Evolutionary conservation across 2,329 filamentous ascomycete species (phyloP), one percentile per base, ranked within the genome.

Genomic region (Tolypocladium paradoxum): DNA sequence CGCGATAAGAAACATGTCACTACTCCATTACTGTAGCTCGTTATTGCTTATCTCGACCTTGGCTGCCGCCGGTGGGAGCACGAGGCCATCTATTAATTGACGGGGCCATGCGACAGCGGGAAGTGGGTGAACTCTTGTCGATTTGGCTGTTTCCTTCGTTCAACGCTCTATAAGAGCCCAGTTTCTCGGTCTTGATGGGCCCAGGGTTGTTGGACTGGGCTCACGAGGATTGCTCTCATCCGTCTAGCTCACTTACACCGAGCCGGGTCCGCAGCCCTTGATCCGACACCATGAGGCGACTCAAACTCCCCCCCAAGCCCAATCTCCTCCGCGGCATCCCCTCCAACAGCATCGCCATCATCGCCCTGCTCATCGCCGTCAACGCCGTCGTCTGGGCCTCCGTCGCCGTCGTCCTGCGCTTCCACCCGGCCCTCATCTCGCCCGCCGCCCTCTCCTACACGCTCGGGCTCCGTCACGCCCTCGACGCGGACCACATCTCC

Each of bases 391-490:
- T 82, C 46, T 85, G 82, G 82, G 71, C 73, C 50, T 72, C 70
- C 18, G 71, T 73, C 27, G 81, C 72, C 56, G 67, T 82, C 6
- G 71, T 81, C 22, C 70, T 83, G 20, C 73, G 71, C 58, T 76
- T 73, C 59, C 72, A 81, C 65, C 74, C 79, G 0, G 72, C 76
- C 0, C 78, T 96, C 57, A 82, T 91, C 49, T 87, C 87, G 2
- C 85, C 90, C 3, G 89, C 90, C 1, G 83, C 91, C 2, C 79
- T 97, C 1, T 85, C 91, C 29, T 97, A 95, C 68, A 89, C 89
- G 0, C 79, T 97, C 12, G 92, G 92, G 3, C 79, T 97, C 14
- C 86, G 92, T 43, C 92, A 97, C 74, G 92, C 92, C n/a, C 82
- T 97, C 46, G 93, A 97, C 64, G 93, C 92, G n/a, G 92, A 97